A percentile compares a stretch with the other conserved stretches of the same genome.
Conservation (phyloP, 2,329 filamentous ascomycete species). For the Emmonsia crescens region DNA sequence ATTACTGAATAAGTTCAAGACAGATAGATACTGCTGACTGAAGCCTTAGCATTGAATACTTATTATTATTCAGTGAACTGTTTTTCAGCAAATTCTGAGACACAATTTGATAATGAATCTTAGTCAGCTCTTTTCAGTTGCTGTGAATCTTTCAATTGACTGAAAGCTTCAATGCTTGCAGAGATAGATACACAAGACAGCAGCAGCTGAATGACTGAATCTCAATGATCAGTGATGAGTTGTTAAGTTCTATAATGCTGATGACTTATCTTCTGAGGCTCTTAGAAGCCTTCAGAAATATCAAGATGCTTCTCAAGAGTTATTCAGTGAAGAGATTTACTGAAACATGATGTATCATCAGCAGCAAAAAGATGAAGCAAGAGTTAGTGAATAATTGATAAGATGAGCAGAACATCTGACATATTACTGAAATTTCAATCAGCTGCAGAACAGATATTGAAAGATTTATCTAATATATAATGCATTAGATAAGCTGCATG, state of each 20-base stretch:
- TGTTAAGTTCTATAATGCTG: neutral
- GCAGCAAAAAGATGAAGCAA: neutral
- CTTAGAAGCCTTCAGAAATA: neutral
- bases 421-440: neutral
- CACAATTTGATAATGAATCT: neutral
- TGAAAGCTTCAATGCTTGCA: neutral
- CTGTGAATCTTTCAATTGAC: neutral
- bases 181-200: conserved; percentile 17
- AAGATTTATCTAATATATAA: neutral
- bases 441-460: neutral
- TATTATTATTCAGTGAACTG: neutral
- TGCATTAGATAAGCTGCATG: neutral
- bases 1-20: neutral
- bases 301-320: neutral
- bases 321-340: neutral
- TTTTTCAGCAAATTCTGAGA: neutral
- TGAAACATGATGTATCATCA: neutral
- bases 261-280: neutral
- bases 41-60: neutral
- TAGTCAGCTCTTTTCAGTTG: neutral
- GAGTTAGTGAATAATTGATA: neutral
- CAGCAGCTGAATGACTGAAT: neutral
- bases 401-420: neutral
- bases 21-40: neutral
- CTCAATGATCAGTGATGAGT: neutral